Evolutionary conservation across 2,329 filamentous ascomycete species (phyloP).

Genomic region (Lachnellula occidentalis): DNA sequence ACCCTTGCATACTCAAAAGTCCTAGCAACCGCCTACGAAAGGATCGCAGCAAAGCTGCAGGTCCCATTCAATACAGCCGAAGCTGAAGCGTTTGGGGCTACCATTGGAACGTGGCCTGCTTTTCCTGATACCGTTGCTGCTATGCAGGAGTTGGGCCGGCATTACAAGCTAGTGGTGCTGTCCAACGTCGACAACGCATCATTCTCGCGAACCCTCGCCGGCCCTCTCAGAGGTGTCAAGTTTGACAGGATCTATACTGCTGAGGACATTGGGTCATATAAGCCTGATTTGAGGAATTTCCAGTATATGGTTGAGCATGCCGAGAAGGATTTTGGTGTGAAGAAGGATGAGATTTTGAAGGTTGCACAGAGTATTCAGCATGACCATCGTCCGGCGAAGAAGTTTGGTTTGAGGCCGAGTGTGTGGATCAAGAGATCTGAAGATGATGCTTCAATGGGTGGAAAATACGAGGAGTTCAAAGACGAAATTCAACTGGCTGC

Average conservation of each 20-base stretch:
- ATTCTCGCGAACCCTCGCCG: constrained; percentile 40
- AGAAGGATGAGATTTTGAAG: constrained; percentile 52
- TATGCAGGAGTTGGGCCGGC: constrained; percentile 37
- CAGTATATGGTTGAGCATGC: constrained; percentile 55
- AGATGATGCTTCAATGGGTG: constrained; percentile 7
- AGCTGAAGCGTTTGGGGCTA: constrained; percentile 37
- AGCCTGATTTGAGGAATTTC: constrained; percentile 62
- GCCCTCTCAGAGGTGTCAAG: constrained; percentile 42
- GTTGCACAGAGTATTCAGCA: constrained; percentile 66
- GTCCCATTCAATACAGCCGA: constrained; percentile 23
- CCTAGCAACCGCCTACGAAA: constrained; percentile 36
- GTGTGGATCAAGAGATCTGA: constrained; percentile 7
- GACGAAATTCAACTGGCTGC: constrained; percentile 4
- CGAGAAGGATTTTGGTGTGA: constrained; percentile 48
- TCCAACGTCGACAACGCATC: constrained; percentile 52
- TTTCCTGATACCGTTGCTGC: constrained; percentile 45
- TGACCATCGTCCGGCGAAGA: constrained; percentile 59
- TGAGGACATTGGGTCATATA: constrained; percentile 66
- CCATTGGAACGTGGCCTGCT: constrained; percentile 41
- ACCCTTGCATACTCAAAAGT: constrained; percentile 46
- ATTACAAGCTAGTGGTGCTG: constrained; percentile 48
- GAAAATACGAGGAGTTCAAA: constrained; percentile 1
- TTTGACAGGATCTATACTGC: constrained; percentile 64
- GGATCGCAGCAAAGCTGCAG: constrained; percentile 30
- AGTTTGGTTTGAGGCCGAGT: constrained; percentile 1